These are phyloP conservation scores for Fusarium sp. DNA, from an alignment of 2,329 filamentous ascomycete species.

Conservation along the genomic window DNA sequence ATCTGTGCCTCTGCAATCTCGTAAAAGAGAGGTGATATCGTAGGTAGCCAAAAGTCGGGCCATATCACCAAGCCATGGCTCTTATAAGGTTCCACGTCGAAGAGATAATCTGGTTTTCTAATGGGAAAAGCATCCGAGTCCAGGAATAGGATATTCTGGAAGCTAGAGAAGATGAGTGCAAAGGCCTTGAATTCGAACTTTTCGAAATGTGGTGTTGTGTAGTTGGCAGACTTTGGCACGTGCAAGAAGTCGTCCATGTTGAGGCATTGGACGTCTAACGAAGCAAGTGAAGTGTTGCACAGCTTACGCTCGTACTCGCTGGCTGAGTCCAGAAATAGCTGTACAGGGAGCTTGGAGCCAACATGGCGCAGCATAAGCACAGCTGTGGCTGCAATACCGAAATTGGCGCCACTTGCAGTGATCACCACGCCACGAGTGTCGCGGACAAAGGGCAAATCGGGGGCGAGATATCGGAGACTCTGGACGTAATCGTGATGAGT, in stretches of 20 bases:
- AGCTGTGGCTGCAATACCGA: slow-evolving; percentile 39
- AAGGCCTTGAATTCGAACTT: slow-evolving; percentile 39
- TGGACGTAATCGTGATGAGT: slow-evolving; percentile 32
- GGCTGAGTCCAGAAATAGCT: slow-evolving; percentile 36
- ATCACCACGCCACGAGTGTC: slow-evolving; percentile 36
- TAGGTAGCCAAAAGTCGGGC: slow-evolving; percentile 44
- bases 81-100: slow-evolving; percentile 34
- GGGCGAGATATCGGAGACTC: slow-evolving; percentile 18
- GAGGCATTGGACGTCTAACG: slow-evolving; percentile 27
- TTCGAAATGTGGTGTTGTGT: slow-evolving; percentile 18
- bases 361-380: slow-evolving; percentile 38
- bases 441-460: slow-evolving; percentile 20
- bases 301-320: slow-evolving; percentile 20
- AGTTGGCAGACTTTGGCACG: slow-evolving; percentile 2
- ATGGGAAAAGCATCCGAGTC: slow-evolving; percentile 42
- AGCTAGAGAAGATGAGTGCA: slow-evolving; percentile 40
- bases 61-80: slow-evolving; percentile 37
- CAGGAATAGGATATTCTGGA: slow-evolving; percentile 38
- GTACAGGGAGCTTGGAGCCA: slow-evolving; percentile 31
- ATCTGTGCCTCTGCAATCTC: slow-evolving; percentile 26
- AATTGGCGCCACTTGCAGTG: slow-evolving; percentile 24
- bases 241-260: slow-evolving; percentile 39
- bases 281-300: slow-evolving; percentile 17
- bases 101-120: slow-evolving; percentile 30
- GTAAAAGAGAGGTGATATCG: slow-evolving; percentile 40